Percentiles rank a stretch among this genome's conserved stretches.
These are phyloP conservation scores for Daedaleopsis sinensis DNA, from an alignment of 768 basidiomycete genomes.

Conservation along the genomic window DNA sequence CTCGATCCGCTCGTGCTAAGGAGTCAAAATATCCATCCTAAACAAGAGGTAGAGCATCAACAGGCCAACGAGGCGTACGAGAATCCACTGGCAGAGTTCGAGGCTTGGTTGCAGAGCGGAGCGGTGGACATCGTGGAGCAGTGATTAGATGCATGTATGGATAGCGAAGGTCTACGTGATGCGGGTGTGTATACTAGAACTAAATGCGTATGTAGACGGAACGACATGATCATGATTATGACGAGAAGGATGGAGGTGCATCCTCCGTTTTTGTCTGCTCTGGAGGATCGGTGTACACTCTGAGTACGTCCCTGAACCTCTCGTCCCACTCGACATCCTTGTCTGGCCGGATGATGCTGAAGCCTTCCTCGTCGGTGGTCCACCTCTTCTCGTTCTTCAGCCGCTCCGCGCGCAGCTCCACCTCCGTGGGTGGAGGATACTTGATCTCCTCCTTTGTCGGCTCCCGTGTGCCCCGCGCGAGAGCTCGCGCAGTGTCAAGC, in stretches of 20 bases:
- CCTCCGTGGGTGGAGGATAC: conserved; percentile 84
- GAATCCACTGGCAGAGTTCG: conserved; percentile 68
- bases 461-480: conserved; percentile 74
- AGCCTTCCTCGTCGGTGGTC: conserved; percentile 79
- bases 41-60: not conserved
- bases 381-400: conserved; percentile 88
- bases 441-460: conserved; percentile 83
- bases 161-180: conserved; percentile 7
- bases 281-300: conserved; percentile 57
- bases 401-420: conserved; percentile 85
- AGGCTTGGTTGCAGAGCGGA: conserved; percentile 70
- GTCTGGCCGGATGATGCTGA: conserved; percentile 72
- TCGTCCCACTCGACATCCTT: conserved; percentile 76
- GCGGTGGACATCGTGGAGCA: conserved; percentile 52
- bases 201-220: conserved; percentile 6
- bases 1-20: too few relatives aligned
- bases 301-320: conserved; percentile 61
- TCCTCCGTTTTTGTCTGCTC: conserved; percentile 10
- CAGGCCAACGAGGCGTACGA: conserved; percentile 12
- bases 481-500: conserved; percentile 71
- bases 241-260: conserved; percentile 2
- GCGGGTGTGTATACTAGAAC: not conserved
- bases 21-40: too few relatives aligned
- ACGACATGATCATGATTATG: conserved; percentile 7
- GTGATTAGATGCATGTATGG: conserved; percentile 8